Base-by-base conservation (phyloP, 2,329 filamentous ascomycete genomes). In the Aspergillus sp. region DNA sequence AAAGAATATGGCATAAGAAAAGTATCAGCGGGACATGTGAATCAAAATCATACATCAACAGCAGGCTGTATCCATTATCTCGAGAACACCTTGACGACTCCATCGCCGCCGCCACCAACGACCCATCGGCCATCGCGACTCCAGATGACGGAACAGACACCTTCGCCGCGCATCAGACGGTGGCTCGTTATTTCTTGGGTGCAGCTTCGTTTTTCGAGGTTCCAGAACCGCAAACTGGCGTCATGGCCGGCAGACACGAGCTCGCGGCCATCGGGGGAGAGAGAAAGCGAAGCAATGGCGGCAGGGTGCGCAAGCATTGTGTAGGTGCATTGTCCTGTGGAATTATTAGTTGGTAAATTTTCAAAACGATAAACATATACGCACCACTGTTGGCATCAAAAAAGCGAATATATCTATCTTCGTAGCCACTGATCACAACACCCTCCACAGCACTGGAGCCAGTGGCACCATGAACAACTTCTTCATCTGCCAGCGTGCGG, bases 321-420 rank as follows among this genome's bases (percentile, higher is more conserved):
- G 77, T 99, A 99, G 62, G 95, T 98, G 78, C 93, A 97, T 91
- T 99, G 95, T 56, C 95, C 95, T 98, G 64, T 12, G 53, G 12
- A 18, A 48, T 32, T 11, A 60, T 56, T 59, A 54, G 63, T 70
- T 59, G 68, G 62, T 48, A 24, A n/a, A 20, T 5, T 20, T 13
- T 47, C 44, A 18, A 41, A 34, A 42, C n/a, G 15, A 48, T 24
- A 42, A 26, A 48, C 9, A 11, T 5, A 22, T 36, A 85, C 90
- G 76, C 89, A 98, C 95, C 95, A 77, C 91, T 96, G 72, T 99
- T 98, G 62, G 95, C 95, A 80, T 99, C 95, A 74, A 96, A 99
- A 82, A 99, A 96, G 64, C 93, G 85, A 66, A 99, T 92, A 69
- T 92, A 97, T 66, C 90, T 88, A 77, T 99, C 95, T 79, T 99